Base-by-base conservation (phyloP, 2,329 filamentous ascomycete genomes). In the Trichoderma simmonsii region DNA sequence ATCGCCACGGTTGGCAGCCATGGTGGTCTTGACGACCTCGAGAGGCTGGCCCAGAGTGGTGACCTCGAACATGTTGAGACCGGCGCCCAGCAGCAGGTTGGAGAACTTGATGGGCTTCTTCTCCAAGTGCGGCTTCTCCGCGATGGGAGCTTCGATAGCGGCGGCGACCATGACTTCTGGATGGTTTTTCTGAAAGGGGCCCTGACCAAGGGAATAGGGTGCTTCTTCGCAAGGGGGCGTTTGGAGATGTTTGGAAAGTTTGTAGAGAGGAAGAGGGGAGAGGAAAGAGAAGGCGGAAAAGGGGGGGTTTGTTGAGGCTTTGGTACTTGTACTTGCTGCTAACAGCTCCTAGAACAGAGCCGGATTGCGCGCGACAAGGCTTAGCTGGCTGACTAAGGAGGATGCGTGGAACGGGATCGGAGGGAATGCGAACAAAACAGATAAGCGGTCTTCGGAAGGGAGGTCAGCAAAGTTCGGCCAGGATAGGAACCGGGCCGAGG, bases 61-160 rank as follows among this genome's bases (percentile, higher is more conserved):
- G 81, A 92, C 87, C 90, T 98, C 95, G 83, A 98, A 98, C 89
- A 98, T 86, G 88, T 97, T 98, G 85, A 98, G 89, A 78, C 94
- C 93, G 81, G 93, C 93, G 81, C 95, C 95, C 79, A 98, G 90
- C 80, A 99, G 87, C 89, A 99, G 85, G 87, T 99, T 99, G 87
- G 94, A 97, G 89, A 98, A 98, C 90, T 98, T 98, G 90, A 99
- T 90, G 77, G 96, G 96, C 90, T 98, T 98, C 93, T 98, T 98
- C 92, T 98, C 95, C 82, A 97, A 54, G 48, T 54, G 86, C 83
- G 83, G 85, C 75, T 83, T 81, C 76, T 83, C 83, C 78, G 82
- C 79, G 57, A 70, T 26, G 81, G 82, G 85, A 83, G 82, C 85
- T 84, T 83, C 84, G 77, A 87, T 84, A 78, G 85, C 82, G 78